Base-by-base conservation (phyloP, 768 basidiomycete genomes). In the Brasilioporus rufonigricans region DNA sequence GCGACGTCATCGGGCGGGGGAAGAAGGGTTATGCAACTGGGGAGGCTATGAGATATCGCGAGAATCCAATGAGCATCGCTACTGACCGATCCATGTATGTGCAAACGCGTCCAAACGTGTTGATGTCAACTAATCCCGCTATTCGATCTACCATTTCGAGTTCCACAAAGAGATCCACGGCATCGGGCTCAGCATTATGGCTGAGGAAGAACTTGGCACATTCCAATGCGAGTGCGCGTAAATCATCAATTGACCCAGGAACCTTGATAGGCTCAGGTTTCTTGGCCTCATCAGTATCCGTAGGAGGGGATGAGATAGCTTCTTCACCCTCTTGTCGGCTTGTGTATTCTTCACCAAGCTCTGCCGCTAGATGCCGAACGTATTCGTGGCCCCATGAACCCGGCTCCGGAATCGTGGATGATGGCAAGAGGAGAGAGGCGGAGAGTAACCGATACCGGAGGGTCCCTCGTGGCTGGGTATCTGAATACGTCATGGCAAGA, bases 351-450 rank as follows among this genome's bases (percentile, higher is more conserved):
- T 98, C 92, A 7, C 94, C 94, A 9, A 99, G 85, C 68, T 99
- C 97, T 2, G 96, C 88, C 12, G 97, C 92, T 44, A 99, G 82
- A 69, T 99, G 96, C 32, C 96, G 87, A 50, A 98, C 92, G 66
- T 99, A 99, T 77, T 99, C 97, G 69, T 99, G 95, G 4, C 97
- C 97, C 97, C 97, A 99, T 31, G 86, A 81, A n/a, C 96, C 95
- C 0, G 97, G 95, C 61, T 93, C 91, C 3, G 88, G 80, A 21
- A 91, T 81, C 4, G 84, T 82, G 3, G 88, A 82, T 38, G 83
- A 77, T 18, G 80, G 65, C 32, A 86, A 83, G 43, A 83, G 81
- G 46, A 88, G 76, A 18, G 87, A 82, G 10, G 85, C 83, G 8
- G 91, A 88, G 33, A 94, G 79, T 21, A 98, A 82, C 44, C 95